Evolutionary conservation across 2,329 filamentous ascomycete species (phyloP).

Genomic region (Neonectria ditissima): DNA sequence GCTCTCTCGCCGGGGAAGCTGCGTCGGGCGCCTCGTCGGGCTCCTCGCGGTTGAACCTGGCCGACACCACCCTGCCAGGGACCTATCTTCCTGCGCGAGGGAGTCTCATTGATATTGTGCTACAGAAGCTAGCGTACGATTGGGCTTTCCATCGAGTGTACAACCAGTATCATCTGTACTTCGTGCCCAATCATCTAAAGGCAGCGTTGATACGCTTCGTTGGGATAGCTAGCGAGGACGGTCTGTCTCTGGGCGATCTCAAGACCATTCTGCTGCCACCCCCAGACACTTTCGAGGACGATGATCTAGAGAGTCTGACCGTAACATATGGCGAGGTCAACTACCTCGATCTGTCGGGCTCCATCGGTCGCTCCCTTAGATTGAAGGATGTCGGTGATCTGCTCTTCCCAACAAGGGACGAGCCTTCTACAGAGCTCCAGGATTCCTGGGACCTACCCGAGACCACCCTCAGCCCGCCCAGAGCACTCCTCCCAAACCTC

Average conservation of each 20-base stretch:
- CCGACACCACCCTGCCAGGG: constrained; percentile 56
- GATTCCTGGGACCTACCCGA: constrained; percentile 67
- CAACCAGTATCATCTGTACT: constrained; percentile 68
- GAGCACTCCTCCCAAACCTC: constrained; percentile 64
- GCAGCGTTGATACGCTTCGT: constrained; percentile 64
- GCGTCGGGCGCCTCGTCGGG: constrained; percentile 30
- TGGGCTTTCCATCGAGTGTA: constrained; percentile 69
- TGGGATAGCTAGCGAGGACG: constrained; percentile 56
- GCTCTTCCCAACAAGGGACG: constrained; percentile 56
- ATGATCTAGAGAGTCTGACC: constrained; percentile 43
- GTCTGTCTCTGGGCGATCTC: constrained; percentile 64
- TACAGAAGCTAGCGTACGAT: constrained; percentile 63
- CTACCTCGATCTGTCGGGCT: constrained; percentile 66
- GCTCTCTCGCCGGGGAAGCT: constrained; percentile 40
- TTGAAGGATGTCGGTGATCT: constrained; percentile 65
- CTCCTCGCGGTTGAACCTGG: constrained; percentile 38
- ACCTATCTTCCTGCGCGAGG: constrained; percentile 56
- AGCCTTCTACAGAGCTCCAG: constrained; percentile 48
- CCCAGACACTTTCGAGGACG: constrained; percentile 41
- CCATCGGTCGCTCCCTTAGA: constrained; percentile 62
- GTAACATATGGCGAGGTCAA: constrained; percentile 53
- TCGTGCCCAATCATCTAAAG: constrained; percentile 65
- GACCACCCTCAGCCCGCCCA: constrained; percentile 47
- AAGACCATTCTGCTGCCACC: constrained; percentile 57
- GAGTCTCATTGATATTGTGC: constrained; percentile 64